phyloP scores from a whole-genome alignment of 768 basidiomycete species.

The Gyrodon lividus region DNA sequence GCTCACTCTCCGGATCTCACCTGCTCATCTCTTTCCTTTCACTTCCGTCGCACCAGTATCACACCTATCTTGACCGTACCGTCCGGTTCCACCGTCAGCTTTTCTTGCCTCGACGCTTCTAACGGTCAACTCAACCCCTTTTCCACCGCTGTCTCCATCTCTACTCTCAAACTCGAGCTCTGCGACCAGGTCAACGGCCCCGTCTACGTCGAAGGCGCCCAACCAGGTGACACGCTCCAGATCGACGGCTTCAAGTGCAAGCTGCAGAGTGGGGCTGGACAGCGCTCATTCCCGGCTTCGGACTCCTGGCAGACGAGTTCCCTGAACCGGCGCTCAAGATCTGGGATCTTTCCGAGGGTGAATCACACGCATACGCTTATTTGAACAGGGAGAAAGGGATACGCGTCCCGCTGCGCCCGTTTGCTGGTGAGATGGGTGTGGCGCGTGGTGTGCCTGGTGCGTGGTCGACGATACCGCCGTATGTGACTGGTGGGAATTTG shows the following conservation, averaged over 20 bases:
- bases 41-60: slow-evolving; percentile 36
- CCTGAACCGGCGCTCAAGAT: slow-evolving; percentile 51
- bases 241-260: slow-evolving; percentile 51
- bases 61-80: slow-evolving; percentile 47
- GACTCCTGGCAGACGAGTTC: slow-evolving; percentile 56
- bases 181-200: slow-evolving; percentile 64
- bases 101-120: slow-evolving; percentile 64
- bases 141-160: slow-evolving; percentile 38
- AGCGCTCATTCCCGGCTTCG: slow-evolving; percentile 57
- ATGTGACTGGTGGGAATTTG: slow-evolving; percentile 59
- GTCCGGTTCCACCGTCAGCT: slow-evolving; percentile 54
- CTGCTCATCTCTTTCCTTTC: background rate
- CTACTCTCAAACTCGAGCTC: slow-evolving; percentile 43
- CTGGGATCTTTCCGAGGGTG: slow-evolving; percentile 43
- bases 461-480: slow-evolving; percentile 63
- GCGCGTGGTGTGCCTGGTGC: slow-evolving; percentile 49
- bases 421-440: slow-evolving; percentile 66
- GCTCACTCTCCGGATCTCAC: background rate
- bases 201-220: slow-evolving; percentile 50
- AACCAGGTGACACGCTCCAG: slow-evolving; percentile 57
- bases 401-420: slow-evolving; percentile 52
- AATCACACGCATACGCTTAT: slow-evolving; percentile 37
- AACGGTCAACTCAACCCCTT: slow-evolving; percentile 54
- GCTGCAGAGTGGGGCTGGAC: slow-evolving; percentile 66
- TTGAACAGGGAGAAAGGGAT: slow-evolving; percentile 49